A percentile compares a stretch with the other conserved stretches of the same genome.
Evolutionary conservation across 176 grass and related monocot species (phyloP).

Genomic region (Dendrocalamus sinicus): DNA sequence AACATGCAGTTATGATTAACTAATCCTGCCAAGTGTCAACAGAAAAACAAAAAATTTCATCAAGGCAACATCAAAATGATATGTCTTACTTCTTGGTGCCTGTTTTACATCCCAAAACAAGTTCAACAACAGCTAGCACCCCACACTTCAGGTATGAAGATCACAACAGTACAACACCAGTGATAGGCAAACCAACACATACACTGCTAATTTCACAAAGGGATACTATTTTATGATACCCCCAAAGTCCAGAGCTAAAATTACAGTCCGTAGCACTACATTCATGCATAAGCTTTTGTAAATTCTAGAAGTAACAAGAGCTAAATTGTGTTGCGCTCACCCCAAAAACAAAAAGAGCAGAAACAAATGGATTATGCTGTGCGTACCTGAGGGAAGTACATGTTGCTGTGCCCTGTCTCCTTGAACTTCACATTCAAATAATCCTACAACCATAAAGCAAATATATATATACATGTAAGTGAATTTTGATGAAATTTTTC

Average conservation of each 20-base stretch:
- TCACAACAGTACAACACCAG: slow-evolving; percentile 3
- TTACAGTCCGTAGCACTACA: neutral
- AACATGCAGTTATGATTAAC: neutral
- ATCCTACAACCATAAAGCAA: slow-evolving; percentile 54
- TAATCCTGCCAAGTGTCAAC: neutral
- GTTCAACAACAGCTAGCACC: slow-evolving; percentile 10
- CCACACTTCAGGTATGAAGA: slow-evolving; percentile 2
- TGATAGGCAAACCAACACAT: neutral
- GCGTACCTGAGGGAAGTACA: slow-evolving; percentile 95
- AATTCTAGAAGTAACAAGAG: neutral
- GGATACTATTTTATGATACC: neutral
- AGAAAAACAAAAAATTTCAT: slow-evolving; percentile 29
- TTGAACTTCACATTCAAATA: slow-evolving; percentile 99
- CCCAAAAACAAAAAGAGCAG: neutral
- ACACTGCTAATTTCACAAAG: neutral
- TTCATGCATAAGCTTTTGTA: neutral
- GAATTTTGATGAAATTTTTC: too few species aligned
- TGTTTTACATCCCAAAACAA: slow-evolving; percentile 25
- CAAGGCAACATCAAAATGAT: neutral
- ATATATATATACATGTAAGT: too few species aligned
- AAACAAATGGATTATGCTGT: neutral
- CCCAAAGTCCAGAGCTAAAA: neutral
- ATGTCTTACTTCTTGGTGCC: neutral
- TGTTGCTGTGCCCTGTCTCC: slow-evolving; percentile 95
- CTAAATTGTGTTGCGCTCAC: neutral